Base-by-base conservation (phyloP, 164 flowering plant species). In the Liriodendron chinense region DNA sequence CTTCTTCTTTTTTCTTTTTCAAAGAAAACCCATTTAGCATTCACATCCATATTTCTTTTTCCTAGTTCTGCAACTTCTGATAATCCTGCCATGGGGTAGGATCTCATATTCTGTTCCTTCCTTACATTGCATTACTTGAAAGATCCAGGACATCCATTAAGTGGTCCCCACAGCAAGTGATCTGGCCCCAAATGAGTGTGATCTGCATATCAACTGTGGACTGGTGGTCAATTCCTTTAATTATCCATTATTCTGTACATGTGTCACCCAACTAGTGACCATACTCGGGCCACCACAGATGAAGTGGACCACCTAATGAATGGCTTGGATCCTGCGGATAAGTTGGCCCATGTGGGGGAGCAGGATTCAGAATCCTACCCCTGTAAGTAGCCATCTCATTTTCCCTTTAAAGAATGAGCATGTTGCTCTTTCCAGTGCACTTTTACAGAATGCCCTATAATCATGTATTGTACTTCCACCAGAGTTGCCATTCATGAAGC, bases 401-500 rank as follows among this genome's bases (percentile, higher is more conserved):
- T 34, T 68, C 20, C 47, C 25, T 1, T 14, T 68, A 13, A 22
- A 16, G 50, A 43, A 28, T 68, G 18, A 53, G 13, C 59, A 53
- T 10, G 18, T 53, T 53, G 59, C 59, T 53, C 13, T 53, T 53
- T 53, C 18, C 13, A 2, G 59, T 2, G 8, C 8, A 9, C 16
- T 16, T 53, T 53, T 2, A 53, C 18, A 16, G 16, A 53, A 53
- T 53, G 13, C 59, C 10, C 59, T 53, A 16, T 53, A 1, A 53
- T 53, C 18, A 10, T 53, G 13, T 53, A 1, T 53, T 10, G 13
- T 53, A 53, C 18, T 56, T 13, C 26, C 16, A 26, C 53, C 77
- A 96, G 99, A 80, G 98, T 96, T 82, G 98, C 99, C 69, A 96
- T 96, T 82, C 99, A 96, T 84, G 99, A 96, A 87, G 99, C 99